Evolutionary conservation across 2,329 filamentous ascomycete genomes (phyloP), one percentile per base, ranked within the genome.

Genomic region (Ascochyta rabiei): DNA sequence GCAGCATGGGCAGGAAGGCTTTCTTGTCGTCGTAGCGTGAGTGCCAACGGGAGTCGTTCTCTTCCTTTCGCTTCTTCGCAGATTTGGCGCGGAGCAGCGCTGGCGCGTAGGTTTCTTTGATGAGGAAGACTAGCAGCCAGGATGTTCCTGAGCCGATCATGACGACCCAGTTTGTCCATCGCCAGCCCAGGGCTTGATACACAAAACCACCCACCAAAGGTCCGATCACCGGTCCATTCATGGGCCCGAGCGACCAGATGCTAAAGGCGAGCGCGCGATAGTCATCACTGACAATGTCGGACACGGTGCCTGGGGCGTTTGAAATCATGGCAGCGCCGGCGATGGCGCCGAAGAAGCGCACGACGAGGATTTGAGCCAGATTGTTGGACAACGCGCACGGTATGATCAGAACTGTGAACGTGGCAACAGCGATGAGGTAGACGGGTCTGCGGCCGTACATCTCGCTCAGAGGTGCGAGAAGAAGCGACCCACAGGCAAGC

Each of bases 141-240:
- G 85, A 85, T 0, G 82, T 79, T 0, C 84, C 90, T 0, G 84
- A 83, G 9, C 91, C 80, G 46, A 96, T 93, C 66, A 70, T 70
- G 8, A 72, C 66, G 0, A 74, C 81, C 89, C 90, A 96, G 68
- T 90, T 89, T 33, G 88, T 88, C 91, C 91, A 96, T 26, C 92
- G 79, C 93, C 93, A 97, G 10, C 91, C 91, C 2, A 95, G 79
- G 59, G 89, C 86, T 72, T 92, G 81, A 61, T 80, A 90, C 1
- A 89, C 84, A 63, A 96, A 96, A 0, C 92, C 92, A 19, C 92
- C 92, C 30, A 96, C 87, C 0, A 93, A 76, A 0, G 89, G 88
- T 0, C 88, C 68, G 1, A 72, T 40, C 76, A 89, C 15, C 0
- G 69, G 70, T 0, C 89, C 92, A 68, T 96, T 96, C 72, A 96